phyloP scores from a whole-genome alignment of 345 rosid genomes.

The Eucalyptus pauciflora region DNA sequence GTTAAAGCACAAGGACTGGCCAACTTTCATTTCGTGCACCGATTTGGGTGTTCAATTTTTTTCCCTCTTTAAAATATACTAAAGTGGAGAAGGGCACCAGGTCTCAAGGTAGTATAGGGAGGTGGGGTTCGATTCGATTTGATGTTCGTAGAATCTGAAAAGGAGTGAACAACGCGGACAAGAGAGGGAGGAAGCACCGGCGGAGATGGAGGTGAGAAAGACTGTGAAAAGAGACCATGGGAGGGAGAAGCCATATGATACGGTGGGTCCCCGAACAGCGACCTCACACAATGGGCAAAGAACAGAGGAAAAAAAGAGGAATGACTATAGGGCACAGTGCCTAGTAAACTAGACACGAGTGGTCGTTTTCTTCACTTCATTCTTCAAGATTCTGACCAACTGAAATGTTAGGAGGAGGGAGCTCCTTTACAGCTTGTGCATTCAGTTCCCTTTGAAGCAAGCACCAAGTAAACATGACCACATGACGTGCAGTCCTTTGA shows the following conservation, averaged over 20 bases:
- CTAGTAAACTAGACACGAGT: not conserved
- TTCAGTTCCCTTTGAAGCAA: not conserved
- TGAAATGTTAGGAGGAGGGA: not conserved
- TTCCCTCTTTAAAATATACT: not conserved
- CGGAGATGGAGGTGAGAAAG: not conserved
- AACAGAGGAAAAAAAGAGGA: not conserved
- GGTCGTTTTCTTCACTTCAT: not conserved
- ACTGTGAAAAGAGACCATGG: not conserved
- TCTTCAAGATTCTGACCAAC: not conserved
- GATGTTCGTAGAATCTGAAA: not conserved
- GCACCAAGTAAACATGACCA: not conserved
- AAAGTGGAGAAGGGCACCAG: not conserved
- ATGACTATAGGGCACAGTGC: not conserved
- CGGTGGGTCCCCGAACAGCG: not conserved
- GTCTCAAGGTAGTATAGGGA: not conserved
- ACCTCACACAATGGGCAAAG: not conserved
- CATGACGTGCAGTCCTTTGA: not conserved
- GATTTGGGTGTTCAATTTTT: not conserved
- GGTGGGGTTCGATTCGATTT: not conserved
- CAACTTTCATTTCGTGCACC: not conserved
- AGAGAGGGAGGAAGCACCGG: not conserved
- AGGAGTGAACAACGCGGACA: not conserved
- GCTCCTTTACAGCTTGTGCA: not conserved
- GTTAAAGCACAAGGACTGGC: not conserved
- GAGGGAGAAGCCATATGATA: not conserved